Evolutionary conservation across 768 basidiomycete genomes (phyloP).

Genomic region (Candolleomyces efflorescens): DNA sequence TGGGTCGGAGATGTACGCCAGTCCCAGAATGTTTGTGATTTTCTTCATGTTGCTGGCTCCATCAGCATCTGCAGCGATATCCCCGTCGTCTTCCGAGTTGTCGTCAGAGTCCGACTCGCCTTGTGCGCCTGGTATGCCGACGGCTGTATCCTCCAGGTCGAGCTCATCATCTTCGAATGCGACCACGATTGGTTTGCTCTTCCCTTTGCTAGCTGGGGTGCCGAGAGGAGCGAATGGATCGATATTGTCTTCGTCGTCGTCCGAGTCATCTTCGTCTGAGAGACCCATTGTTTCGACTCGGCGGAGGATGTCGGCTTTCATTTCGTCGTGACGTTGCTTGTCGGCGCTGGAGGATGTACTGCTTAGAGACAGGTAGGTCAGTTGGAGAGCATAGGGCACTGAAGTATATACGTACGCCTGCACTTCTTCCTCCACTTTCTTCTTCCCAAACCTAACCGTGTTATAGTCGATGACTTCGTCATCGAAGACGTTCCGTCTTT

Average conservation of each 20-base stretch:
- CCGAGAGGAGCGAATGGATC: not conserved
- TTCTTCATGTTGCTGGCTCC: conserved; percentile 21
- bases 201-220: not conserved
- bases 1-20: conserved; percentile 72
- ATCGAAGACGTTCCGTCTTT: conserved; percentile 74
- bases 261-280: conserved; percentile 49
- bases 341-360: conserved; percentile 50
- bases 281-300: conserved; percentile 55
- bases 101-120: conserved; percentile 18
- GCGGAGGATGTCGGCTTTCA: conserved; percentile 82
- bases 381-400: not conserved
- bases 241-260: conserved; percentile 36
- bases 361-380: conserved; percentile 1
- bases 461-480: conserved; percentile 63
- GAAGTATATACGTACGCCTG: conserved; percentile 31
- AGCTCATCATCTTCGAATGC: conserved; percentile 6
- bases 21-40: conserved; percentile 64
- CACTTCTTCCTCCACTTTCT: conserved; percentile 18
- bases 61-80: not conserved
- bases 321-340: conserved; percentile 55
- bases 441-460: conserved; percentile 61
- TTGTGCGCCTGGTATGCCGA: conserved; percentile 10
- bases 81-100: conserved; percentile 15
- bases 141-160: not conserved
- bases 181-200: not conserved